Percentiles rank a stretch among this genome's conserved stretches.
These are phyloP conservation scores for Backusella sp. DNA, from an alignment of 192 early-diverging fungal genomes.

Conservation along the genomic window DNA sequence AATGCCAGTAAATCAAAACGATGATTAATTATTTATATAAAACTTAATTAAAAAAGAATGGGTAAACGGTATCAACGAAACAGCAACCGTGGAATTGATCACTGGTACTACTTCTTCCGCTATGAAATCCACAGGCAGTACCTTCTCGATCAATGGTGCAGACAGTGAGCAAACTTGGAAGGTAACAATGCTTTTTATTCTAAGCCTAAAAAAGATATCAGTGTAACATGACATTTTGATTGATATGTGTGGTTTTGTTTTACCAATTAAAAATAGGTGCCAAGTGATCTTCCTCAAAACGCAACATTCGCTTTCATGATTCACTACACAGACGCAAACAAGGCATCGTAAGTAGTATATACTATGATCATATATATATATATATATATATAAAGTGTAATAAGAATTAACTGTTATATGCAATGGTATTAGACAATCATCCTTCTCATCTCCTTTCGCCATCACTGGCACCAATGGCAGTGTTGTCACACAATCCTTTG, in stretches of 20 bases:
- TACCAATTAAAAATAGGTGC: slow-evolving; percentile 14
- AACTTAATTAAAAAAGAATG: slow-evolving; percentile 2
- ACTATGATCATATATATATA: background rate
- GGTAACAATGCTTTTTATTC: background rate
- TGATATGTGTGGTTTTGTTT: background rate
- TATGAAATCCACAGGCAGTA: background rate
- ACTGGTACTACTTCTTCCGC: background rate
- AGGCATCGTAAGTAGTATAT: slow-evolving; percentile 21
- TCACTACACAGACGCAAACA: slow-evolving; percentile 1
- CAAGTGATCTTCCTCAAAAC: slow-evolving; percentile 13
- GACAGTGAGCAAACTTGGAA: slow-evolving; percentile 4
- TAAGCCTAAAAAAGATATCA: background rate
- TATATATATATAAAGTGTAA: too few species aligned
- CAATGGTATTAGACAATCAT: background rate
- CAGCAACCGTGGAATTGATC: background rate
- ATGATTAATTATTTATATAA: background rate
- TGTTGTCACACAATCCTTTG: slow-evolving; percentile 11
- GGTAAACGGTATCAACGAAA: slow-evolving; percentile 14
- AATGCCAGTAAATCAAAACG: background rate
- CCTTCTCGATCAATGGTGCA: slow-evolving; percentile 13
- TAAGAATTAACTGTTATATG: background rate
- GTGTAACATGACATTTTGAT: background rate
- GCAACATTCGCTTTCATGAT: slow-evolving; percentile 23
- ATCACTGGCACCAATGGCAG: slow-evolving; percentile 4
- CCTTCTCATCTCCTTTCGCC: slow-evolving; percentile 7